Evolutionary conservation across 2,329 filamentous ascomycete species (phyloP).

Genomic region (Dryadomyces sulphureus): DNA sequence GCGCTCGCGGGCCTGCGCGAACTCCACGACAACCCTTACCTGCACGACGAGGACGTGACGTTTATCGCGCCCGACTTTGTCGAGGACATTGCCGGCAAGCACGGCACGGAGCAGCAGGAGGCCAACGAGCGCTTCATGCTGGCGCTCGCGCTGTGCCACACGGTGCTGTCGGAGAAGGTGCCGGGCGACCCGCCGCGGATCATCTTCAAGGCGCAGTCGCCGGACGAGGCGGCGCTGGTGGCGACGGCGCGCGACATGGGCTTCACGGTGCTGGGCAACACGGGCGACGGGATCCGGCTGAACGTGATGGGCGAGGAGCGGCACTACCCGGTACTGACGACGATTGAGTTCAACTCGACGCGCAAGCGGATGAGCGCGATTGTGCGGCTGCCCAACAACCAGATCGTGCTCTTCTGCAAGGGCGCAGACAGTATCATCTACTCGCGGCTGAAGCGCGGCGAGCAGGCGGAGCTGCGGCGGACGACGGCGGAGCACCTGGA

Average conservation of each 20-base stretch:
- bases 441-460: constrained; percentile 68
- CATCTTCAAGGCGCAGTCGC: constrained; percentile 92
- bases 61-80: constrained; percentile 89
- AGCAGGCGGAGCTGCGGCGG: constrained; percentile 71
- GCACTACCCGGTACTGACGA: constrained; percentile 80
- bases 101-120: constrained; percentile 58
- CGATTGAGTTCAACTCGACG: constrained; percentile 92
- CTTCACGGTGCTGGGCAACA: constrained; percentile 76
- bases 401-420: constrained; percentile 88
- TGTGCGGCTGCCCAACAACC: constrained; percentile 81
- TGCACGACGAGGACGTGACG: constrained; percentile 78
- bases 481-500: constrained; percentile 88
- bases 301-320: constrained; percentile 79
- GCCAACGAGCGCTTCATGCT: constrained; percentile 90
- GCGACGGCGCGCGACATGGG: constrained; percentile 90
- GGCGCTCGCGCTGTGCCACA: constrained; percentile 87
- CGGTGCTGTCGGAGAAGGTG: constrained; percentile 78
- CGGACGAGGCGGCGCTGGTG: constrained; percentile 89
- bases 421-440: constrained; percentile 97
- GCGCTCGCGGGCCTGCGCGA: constrained; percentile 61
- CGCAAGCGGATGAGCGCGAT: constrained; percentile 98
- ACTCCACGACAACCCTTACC: constrained; percentile 77
- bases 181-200: constrained; percentile 86
- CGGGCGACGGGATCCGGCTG: constrained; percentile 66
- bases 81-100: constrained; percentile 62